Conservation (phyloP, 2,329 filamentous ascomycete genomes). For the Thyridium curvatum region DNA sequence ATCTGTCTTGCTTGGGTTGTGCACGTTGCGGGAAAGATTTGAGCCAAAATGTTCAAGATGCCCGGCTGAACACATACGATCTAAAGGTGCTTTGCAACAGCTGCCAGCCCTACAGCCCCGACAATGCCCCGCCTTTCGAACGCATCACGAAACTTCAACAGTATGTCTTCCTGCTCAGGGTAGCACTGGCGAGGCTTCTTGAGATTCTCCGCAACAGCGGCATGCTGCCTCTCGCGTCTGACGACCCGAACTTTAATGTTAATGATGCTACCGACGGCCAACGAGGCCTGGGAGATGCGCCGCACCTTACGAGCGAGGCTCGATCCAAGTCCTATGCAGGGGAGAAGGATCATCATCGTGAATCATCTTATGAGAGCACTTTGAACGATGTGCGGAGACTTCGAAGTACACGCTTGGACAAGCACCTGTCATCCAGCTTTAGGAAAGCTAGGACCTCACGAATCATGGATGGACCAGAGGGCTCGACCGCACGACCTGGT, state of each 20-base stretch:
- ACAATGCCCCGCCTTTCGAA: slow-evolving; percentile 51
- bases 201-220: slow-evolving; percentile 81
- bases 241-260: slow-evolving; percentile 62
- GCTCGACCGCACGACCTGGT: slow-evolving; percentile 59
- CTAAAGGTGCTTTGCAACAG: slow-evolving; percentile 64
- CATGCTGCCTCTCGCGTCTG: slow-evolving; percentile 67
- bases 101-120: slow-evolving; percentile 55
- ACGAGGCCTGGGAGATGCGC: slow-evolving; percentile 40
- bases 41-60: slow-evolving; percentile 60
- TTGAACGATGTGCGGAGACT: slow-evolving; percentile 90
- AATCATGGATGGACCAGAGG: slow-evolving; percentile 84
- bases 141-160: slow-evolving; percentile 83
- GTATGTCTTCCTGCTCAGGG: slow-evolving; percentile 87
- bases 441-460: slow-evolving; percentile 84
- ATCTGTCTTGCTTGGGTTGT: slow-evolving; percentile 76
- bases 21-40: slow-evolving; percentile 59
- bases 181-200: slow-evolving; percentile 82
- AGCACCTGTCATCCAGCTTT: slow-evolving; percentile 87
- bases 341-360: slow-evolving; percentile 54
- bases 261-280: slow-evolving; percentile 64
- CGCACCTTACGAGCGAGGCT: slow-evolving; percentile 56
- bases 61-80: slow-evolving; percentile 62
- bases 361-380: slow-evolving; percentile 87
- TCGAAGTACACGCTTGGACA: slow-evolving; percentile 88
- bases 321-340: slow-evolving; percentile 67